Percentiles rank a stretch among this genome's conserved stretches.
These are phyloP conservation scores for Alectoria sarmentosa DNA, from an alignment of 495 filamentous ascomycete genomes.

Conservation along the genomic window DNA sequence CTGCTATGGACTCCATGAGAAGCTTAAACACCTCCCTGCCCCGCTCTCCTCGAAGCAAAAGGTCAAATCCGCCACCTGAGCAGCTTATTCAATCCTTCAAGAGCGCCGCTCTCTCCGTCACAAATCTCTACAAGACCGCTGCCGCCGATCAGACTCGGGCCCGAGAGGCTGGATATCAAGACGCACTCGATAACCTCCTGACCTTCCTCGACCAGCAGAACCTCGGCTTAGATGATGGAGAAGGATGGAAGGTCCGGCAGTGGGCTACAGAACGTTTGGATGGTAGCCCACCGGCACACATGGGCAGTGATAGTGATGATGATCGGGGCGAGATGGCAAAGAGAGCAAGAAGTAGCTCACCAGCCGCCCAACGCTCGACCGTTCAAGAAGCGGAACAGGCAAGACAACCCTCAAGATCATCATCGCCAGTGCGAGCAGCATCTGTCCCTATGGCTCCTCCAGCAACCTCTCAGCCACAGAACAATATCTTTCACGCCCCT, in stretches of 20 bases:
- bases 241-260: conserved; percentile 71
- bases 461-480: conserved; percentile 22
- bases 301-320: conserved; percentile 64
- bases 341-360: conserved; percentile 52
- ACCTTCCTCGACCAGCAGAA: conserved; percentile 75
- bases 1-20: conserved; percentile 66
- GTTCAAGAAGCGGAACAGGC: conserved; percentile 33
- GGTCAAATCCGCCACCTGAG: conserved; percentile 57
- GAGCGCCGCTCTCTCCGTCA: conserved; percentile 86
- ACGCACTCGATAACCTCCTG: conserved; percentile 85
- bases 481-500: conserved; percentile 27
- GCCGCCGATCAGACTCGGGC: conserved; percentile 67
- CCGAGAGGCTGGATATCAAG: conserved; percentile 77
- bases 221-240: conserved; percentile 68
- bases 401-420: conserved; percentile 34
- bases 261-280: conserved; percentile 79
- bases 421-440: conserved; percentile 40
- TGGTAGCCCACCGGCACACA: conserved; percentile 41
- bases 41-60: conserved; percentile 34
- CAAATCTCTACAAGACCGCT: conserved; percentile 90
- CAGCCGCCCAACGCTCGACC: conserved; percentile 50
- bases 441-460: conserved; percentile 33
- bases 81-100: conserved; percentile 86
- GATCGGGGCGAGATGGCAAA: conserved; percentile 53
- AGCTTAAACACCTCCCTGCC: conserved; percentile 64